A percentile compares a stretch with the other conserved stretches of the same genome.
Conservation (phyloP, 768 basidiomycete genomes). For the Lentinula sp. region DNA sequence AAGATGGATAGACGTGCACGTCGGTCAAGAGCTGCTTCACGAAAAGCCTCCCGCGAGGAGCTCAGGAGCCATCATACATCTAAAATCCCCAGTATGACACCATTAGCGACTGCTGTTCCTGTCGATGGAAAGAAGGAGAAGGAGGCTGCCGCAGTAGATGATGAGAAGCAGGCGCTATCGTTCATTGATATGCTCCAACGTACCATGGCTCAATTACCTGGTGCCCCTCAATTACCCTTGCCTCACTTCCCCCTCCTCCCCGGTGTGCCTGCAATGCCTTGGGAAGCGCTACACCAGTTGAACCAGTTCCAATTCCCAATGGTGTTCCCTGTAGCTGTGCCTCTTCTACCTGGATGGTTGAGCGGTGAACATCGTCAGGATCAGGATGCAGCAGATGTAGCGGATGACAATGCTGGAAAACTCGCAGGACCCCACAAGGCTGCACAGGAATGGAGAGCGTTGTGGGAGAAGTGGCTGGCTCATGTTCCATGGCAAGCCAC, state of each 20-base stretch:
- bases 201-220: conserved; percentile 59
- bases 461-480: conserved; percentile 75
- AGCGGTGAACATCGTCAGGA: conserved; percentile 3
- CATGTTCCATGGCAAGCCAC: conserved; percentile 39
- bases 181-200: conserved; percentile 73
- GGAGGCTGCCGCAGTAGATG: conserved; percentile 14
- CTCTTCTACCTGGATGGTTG: conserved; percentile 56
- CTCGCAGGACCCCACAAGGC: conserved; percentile 39
- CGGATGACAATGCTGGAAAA: conserved; percentile 23
- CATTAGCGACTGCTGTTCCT: conserved; percentile 5
- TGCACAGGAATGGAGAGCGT: conserved; percentile 59
- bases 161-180: conserved; percentile 33
- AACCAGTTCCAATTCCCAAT: conserved; percentile 38
- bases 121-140: not conserved
- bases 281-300: conserved; percentile 52
- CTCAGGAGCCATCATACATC: not conserved
- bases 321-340: conserved; percentile 77
- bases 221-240: conserved; percentile 39
- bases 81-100: not conserved
- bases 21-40: not conserved
- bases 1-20: conserved; percentile 8
- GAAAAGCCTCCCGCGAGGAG: not conserved
- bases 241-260: conserved; percentile 61
- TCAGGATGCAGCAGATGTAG: conserved; percentile 26
- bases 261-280: conserved; percentile 58